Evolutionary conservation across 2,329 filamentous ascomycete genomes (phyloP).

Genomic region (Aureobasidium lini): DNA sequence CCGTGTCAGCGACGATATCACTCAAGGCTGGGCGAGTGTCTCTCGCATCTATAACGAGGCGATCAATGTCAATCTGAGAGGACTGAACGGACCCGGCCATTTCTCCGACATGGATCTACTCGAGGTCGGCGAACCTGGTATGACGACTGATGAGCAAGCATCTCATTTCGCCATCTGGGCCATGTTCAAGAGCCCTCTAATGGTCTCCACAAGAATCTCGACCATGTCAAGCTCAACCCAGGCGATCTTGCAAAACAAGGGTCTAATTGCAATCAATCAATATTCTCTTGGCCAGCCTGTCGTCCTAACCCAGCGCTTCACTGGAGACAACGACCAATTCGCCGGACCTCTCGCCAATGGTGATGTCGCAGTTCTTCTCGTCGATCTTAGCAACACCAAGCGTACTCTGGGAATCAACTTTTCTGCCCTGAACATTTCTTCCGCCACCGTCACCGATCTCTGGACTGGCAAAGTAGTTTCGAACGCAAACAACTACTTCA

Average conservation of each 20-base stretch:
- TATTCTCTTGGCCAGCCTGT: slow-evolving; percentile 47
- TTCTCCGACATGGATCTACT: slow-evolving; percentile 25
- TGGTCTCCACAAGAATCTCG: slow-evolving; percentile 21
- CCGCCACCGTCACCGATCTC: slow-evolving; percentile 30
- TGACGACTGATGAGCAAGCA: slow-evolving; percentile 23
- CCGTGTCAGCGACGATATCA: slow-evolving; percentile 27
- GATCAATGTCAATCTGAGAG: slow-evolving; percentile 23
- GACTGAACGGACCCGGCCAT: slow-evolving; percentile 22
- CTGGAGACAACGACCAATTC: slow-evolving; percentile 34
- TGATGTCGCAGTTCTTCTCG: slow-evolving; percentile 29
- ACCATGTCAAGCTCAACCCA: slow-evolving; percentile 18
- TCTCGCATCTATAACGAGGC: slow-evolving; percentile 24
- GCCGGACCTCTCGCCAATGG: slow-evolving; percentile 30
- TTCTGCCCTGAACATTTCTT: slow-evolving; percentile 24
- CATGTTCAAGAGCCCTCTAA: slow-evolving; percentile 24
- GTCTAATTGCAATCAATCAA: slow-evolving; percentile 52
- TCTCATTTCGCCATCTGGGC: slow-evolving; percentile 26
- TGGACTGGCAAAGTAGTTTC: slow-evolving; percentile 24
- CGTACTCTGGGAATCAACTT: slow-evolving; percentile 29
- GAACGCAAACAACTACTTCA: slow-evolving; percentile 19
- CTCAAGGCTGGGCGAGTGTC: slow-evolving; percentile 24
- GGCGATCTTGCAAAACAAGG: slow-evolving; percentile 39
- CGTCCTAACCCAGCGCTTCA: slow-evolving; percentile 37
- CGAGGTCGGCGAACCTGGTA: slow-evolving; percentile 26
- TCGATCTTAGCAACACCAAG: slow-evolving; percentile 32